Conservation (phyloP, 2,329 filamentous ascomycete genomes). For the Emydomyces testavorans region DNA sequence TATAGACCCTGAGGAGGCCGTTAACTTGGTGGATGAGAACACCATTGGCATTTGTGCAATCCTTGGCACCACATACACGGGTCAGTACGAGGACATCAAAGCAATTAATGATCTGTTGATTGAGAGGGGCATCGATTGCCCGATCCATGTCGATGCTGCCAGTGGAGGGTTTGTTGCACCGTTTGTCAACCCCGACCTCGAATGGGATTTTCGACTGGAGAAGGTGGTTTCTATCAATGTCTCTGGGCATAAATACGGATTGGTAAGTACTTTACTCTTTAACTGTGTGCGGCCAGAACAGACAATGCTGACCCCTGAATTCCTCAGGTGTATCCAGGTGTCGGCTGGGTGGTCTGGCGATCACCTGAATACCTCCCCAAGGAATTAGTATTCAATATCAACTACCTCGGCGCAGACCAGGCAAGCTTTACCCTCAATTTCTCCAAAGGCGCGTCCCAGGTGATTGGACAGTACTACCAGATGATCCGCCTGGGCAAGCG, state of each 20-base stretch:
- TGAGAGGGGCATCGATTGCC: slow-evolving; percentile 61
- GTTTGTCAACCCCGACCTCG: slow-evolving; percentile 69
- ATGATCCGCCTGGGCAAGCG: slow-evolving; percentile 87
- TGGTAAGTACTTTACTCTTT: slow-evolving; percentile 26
- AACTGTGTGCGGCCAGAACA: background rate
- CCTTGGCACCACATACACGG: slow-evolving; percentile 85
- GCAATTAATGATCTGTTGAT: slow-evolving; percentile 77
- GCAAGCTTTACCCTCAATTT: slow-evolving; percentile 96
- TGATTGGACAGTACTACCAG: slow-evolving; percentile 96
- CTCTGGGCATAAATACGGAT: slow-evolving; percentile 77
- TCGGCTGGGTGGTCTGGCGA: slow-evolving; percentile 90
- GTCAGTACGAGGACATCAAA: slow-evolving; percentile 91
- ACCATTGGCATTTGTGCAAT: slow-evolving; percentile 88
- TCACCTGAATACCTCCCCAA: slow-evolving; percentile 70
- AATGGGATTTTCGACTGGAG: slow-evolving; percentile 85
- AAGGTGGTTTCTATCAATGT: slow-evolving; percentile 90
- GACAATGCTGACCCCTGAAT: slow-evolving; percentile 36
- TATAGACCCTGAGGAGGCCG: slow-evolving; percentile 52
- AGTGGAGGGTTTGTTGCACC: slow-evolving; percentile 87
- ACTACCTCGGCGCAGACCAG: slow-evolving; percentile 92
- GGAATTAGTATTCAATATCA: slow-evolving; percentile 97
- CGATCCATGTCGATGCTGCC: slow-evolving; percentile 89
- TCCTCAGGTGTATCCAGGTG: slow-evolving; percentile 67
- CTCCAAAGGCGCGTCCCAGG: slow-evolving; percentile 85
- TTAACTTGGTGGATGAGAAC: slow-evolving; percentile 54